Conservation (phyloP, 139 green algal species). For the Marvania coccoides region DNA sequence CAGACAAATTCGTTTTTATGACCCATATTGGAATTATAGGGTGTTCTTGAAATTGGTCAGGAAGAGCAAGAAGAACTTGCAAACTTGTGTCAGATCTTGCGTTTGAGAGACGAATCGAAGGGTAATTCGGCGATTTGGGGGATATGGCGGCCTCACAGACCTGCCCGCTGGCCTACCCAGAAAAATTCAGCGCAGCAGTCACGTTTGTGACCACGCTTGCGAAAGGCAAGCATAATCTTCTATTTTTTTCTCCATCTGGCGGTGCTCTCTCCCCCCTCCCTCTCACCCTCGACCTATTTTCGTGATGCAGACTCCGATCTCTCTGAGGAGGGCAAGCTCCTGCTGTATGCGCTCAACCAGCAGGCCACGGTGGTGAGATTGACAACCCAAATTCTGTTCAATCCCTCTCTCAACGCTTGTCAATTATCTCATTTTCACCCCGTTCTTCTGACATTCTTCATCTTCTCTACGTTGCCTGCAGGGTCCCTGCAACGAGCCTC, state of each 20-base stretch:
- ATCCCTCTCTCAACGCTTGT: too few species aligned
- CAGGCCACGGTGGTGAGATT: conserved; percentile 52
- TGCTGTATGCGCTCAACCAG: conserved; percentile 79
- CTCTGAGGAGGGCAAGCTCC: conserved; percentile 63
- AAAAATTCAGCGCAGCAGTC: conserved; percentile 43
- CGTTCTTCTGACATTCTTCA: background rate
- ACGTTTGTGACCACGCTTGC: conserved; percentile 24
- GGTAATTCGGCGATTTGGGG: background rate
- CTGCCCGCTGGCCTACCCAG: conserved; percentile 46
- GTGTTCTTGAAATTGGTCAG: too few species aligned
- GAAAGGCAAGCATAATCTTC: conserved; percentile 15
- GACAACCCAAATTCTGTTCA: too few species aligned
- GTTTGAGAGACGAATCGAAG: too few species aligned
- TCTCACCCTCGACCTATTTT: background rate
- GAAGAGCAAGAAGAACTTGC: too few species aligned
- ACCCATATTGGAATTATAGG: too few species aligned
- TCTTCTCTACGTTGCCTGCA: conserved; percentile 2
- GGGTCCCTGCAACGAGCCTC: conserved; percentile 69
- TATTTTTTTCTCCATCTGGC: background rate
- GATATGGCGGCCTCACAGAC: conserved; percentile 8
- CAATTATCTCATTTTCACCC: too few species aligned
- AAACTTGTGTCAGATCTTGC: too few species aligned
- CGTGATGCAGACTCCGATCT: conserved; percentile 35
- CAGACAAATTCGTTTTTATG: too few species aligned
- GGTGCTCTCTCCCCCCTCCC: background rate